Evolutionary conservation across 2,329 filamentous ascomycete genomes (phyloP).

Genomic region (Verticillium dahliae): DNA sequence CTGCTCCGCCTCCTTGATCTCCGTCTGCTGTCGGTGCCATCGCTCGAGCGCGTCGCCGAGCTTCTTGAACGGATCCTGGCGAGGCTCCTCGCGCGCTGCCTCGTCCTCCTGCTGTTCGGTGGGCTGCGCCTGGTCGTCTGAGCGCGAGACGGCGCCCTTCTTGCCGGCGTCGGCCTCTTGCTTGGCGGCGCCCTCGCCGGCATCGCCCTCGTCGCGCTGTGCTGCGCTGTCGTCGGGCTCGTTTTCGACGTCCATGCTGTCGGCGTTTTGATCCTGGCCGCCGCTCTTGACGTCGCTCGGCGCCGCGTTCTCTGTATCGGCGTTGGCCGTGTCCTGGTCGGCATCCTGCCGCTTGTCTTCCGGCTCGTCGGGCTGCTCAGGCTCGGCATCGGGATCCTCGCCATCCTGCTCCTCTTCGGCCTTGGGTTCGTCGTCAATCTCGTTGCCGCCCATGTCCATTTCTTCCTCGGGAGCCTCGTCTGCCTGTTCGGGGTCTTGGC

Average conservation of each 20-base stretch:
- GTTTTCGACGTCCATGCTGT: conserved; percentile 56
- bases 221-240: conserved; percentile 53
- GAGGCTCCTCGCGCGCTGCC: conserved; percentile 31
- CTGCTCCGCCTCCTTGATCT: conserved; percentile 63
- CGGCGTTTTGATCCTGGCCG: conserved; percentile 59
- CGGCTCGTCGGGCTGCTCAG: conserved; percentile 24
- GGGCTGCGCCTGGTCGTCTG: conserved; percentile 35
- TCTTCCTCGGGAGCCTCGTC: conserved; percentile 22
- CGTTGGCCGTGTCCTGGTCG: conserved; percentile 38
- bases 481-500: conserved; percentile 20
- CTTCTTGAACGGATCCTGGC: conserved; percentile 80
- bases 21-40: conserved; percentile 83
- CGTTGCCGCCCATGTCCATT: conserved; percentile 25
- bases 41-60: conserved; percentile 86
- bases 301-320: conserved; percentile 55
- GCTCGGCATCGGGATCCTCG: conserved; percentile 32
- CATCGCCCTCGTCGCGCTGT: conserved; percentile 59
- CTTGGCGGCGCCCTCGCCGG: conserved; percentile 58
- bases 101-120: conserved; percentile 37
- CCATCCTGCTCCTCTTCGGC: conserved; percentile 46
- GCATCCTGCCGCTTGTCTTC: conserved; percentile 16
- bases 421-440: conserved; percentile 38
- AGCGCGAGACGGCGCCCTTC: conserved; percentile 48
- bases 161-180: conserved; percentile 58
- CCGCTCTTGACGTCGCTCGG: conserved; percentile 58